These are phyloP conservation scores for Tylopilus sp. DNA, from an alignment of 768 basidiomycete species.

Conservation along the genomic window DNA sequence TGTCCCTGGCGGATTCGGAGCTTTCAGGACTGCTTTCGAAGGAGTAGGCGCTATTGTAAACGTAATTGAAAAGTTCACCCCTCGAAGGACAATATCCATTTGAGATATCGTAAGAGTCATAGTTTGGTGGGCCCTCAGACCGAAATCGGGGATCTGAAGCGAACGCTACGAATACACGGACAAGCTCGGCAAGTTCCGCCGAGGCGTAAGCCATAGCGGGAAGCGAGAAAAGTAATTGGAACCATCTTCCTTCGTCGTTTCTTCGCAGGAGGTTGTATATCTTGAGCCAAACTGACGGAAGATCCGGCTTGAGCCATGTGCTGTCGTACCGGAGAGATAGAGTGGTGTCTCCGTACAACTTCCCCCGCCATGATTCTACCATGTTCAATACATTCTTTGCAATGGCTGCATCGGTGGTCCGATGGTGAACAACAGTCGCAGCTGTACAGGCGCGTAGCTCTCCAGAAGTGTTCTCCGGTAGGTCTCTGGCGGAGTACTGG, in stretches of 20 bases:
- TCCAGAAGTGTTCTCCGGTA: neutral
- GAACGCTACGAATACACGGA: constrained; percentile 33
- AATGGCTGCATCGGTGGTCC: neutral
- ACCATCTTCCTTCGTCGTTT: constrained; percentile 7
- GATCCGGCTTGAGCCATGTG: constrained; percentile 24
- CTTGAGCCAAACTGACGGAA: constrained; percentile 24
- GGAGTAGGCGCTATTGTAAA: neutral
- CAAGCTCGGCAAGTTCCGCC: constrained; percentile 5
- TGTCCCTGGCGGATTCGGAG: neutral
- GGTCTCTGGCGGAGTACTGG: constrained; percentile 14
- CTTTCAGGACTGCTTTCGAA: constrained; percentile 18
- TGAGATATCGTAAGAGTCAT: constrained; percentile 8
- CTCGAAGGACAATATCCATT: constrained; percentile 4
- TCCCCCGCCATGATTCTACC: constrained; percentile 8
- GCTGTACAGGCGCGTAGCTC: constrained; percentile 15
- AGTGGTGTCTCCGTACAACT: neutral
- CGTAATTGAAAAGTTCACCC: neutral
- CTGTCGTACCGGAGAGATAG: constrained; percentile 22
- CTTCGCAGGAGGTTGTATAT: constrained; percentile 25
- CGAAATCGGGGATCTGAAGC: constrained; percentile 7
- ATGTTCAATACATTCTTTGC: constrained; percentile 1
- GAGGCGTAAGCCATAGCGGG: constrained; percentile 31
- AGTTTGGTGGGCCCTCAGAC: constrained; percentile 11
- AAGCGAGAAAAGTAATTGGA: constrained; percentile 30
- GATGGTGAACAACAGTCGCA: constrained; percentile 1